These are phyloP conservation scores for Ophiostoma piceae DNA, from an alignment of 2,329 filamentous ascomycete genomes.

Conservation along the genomic window DNA sequence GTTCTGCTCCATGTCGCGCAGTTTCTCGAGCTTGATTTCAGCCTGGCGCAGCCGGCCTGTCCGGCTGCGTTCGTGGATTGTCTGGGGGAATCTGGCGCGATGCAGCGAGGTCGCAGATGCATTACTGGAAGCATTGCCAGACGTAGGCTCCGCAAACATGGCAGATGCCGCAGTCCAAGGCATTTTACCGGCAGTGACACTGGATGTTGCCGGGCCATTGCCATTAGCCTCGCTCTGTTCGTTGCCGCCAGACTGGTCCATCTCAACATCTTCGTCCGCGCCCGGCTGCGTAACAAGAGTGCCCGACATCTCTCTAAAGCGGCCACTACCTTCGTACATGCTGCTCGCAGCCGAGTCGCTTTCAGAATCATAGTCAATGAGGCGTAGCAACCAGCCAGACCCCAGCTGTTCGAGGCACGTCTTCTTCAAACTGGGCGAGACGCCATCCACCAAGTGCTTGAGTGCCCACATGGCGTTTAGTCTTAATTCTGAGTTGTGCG, in stretches of 20 bases:
- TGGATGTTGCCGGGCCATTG: not conserved
- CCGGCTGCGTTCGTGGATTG: conserved; percentile 29
- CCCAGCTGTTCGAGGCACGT: conserved; percentile 71
- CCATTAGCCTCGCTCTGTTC: conserved; percentile 20
- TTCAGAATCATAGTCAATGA: conserved; percentile 62
- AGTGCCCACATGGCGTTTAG: conserved; percentile 88
- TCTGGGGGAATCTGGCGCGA: conserved; percentile 24
- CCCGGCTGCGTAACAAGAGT: conserved; percentile 33
- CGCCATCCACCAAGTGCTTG: conserved; percentile 78
- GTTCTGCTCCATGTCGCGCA: conserved; percentile 64
- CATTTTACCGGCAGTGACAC: not conserved
- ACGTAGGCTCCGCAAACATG: not conserved
- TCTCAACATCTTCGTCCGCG: conserved; percentile 56
- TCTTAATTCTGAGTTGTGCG: conserved; percentile 69
- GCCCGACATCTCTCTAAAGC: conserved; percentile 27
- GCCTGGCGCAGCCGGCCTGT: conserved; percentile 46
- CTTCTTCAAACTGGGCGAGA: conserved; percentile 67
- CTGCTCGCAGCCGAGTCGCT: conserved; percentile 42
- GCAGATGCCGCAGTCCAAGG: not conserved
- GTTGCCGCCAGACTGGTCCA: conserved; percentile 39
- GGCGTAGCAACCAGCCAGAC: conserved; percentile 71
- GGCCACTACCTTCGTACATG: not conserved
- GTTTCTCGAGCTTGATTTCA: conserved; percentile 44
- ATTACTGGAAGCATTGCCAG: not conserved
- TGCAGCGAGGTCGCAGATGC: conserved; percentile 24